Evolutionary conservation across 352 stramenopile genomes (phyloP), one percentile per base, ranked within the genome.

Genomic region (Globisporangium orthogonon): DNA sequence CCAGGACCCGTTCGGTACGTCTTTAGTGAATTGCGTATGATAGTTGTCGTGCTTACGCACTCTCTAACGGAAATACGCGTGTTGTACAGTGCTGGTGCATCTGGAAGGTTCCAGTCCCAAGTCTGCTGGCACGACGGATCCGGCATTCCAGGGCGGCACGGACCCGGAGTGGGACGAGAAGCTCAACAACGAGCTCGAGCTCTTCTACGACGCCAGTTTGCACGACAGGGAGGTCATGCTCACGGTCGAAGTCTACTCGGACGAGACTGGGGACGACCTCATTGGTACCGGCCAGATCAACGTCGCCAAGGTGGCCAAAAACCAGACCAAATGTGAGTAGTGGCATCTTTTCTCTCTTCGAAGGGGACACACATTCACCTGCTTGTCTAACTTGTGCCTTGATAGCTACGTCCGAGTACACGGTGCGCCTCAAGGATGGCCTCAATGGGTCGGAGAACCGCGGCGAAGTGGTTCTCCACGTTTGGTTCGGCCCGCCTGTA

Each of bases 401-500:
- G 17, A 50, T 18, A 74, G 40, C n/a, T 5, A 52, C 69, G 11
- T 69, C 62, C 0, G 68, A 86, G 39, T 75, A 71, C 47, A 74
- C 60, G 3, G 66, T 91, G 31, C 67, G 63, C 54, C 69, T 93
- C 15, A 79, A 76, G 63, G 76, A 87, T 40, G 61, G 64, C 23
- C 48, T 71, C 30, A 65, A 60, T 17, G 70, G 71, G 35, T 56
- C 58, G 1, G 61, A 66, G 28, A 75, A 66, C 45, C 80, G 83
- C 37, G 83, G 83, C 4, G 80, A 93, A 18, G 61, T 93, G 9
- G n/a, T 63, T 2, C 55, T 84, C 4, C 56, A 74, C 3, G 71
- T 90, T n/a, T 93, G 83, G 83, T 93, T 83, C 52, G 83, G 83
- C 2, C 83, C 83, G 2, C 78, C 83, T 14, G 78, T 90, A 39